Conservation (phyloP, 2,329 filamentous ascomycete species). For the Penicillium sp. region DNA sequence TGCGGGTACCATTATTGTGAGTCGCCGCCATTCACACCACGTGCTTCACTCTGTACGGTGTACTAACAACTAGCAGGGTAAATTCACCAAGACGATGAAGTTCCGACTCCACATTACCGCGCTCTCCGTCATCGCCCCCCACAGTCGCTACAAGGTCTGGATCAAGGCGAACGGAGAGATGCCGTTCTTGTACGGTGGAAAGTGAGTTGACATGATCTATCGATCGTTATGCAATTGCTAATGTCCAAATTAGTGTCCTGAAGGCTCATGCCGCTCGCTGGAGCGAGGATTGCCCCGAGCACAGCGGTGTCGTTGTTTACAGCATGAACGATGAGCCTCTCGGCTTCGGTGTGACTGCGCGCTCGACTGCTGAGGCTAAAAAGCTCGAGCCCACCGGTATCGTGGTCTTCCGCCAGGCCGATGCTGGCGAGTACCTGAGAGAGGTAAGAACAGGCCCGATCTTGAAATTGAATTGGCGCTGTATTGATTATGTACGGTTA, state of each 20-base stretch:
- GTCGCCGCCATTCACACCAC: not conserved
- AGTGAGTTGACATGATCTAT: slow-evolving; percentile 5
- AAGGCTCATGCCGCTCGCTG: slow-evolving; percentile 82
- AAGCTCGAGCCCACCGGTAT: slow-evolving; percentile 89
- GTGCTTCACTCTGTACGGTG: not conserved
- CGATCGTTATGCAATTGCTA: not conserved
- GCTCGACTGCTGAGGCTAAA: slow-evolving; percentile 81
- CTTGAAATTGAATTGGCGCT: not conserved
- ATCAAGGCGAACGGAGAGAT: slow-evolving; percentile 87
- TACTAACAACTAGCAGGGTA: slow-evolving; percentile 58
- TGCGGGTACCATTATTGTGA: slow-evolving; percentile 77
- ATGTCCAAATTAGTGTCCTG: slow-evolving; percentile 12
- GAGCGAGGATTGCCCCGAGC: slow-evolving; percentile 91
- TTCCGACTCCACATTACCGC: slow-evolving; percentile 93
- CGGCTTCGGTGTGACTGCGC: slow-evolving; percentile 90
- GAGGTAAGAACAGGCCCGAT: slow-evolving; percentile 57
- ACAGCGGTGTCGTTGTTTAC: slow-evolving; percentile 88
- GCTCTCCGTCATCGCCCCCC: slow-evolving; percentile 85
- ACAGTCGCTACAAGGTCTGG: slow-evolving; percentile 97
- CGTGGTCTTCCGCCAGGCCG: slow-evolving; percentile 87
- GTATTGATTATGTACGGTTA: not conserved
- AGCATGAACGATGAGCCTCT: slow-evolving; percentile 88
- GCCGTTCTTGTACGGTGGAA: slow-evolving; percentile 81
- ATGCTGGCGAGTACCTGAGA: slow-evolving; percentile 92
- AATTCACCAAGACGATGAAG: slow-evolving; percentile 96